These are phyloP conservation scores for Boletus fagicola DNA, from an alignment of 768 basidiomycete species.

Conservation along the genomic window DNA sequence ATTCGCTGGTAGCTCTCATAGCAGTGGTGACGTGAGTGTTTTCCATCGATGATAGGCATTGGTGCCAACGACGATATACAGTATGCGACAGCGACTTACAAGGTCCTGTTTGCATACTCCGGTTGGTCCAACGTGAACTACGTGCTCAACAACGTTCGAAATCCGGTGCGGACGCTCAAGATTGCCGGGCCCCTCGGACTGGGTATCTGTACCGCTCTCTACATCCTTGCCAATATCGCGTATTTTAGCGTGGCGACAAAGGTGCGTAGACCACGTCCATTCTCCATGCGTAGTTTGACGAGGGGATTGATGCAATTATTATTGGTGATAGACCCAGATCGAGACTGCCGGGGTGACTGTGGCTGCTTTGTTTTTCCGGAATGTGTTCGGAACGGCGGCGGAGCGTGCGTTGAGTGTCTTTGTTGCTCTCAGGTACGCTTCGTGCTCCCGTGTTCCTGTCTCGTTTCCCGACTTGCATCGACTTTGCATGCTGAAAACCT, in stretches of 20 bases:
- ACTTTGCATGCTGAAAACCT: background rate
- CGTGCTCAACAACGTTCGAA: constrained; percentile 44
- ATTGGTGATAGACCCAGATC: constrained; percentile 41
- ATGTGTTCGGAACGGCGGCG: constrained; percentile 53
- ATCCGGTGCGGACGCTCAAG: constrained; percentile 59
- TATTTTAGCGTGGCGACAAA: constrained; percentile 44
- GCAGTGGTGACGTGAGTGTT: constrained; percentile 44
- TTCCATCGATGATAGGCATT: background rate
- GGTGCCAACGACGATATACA: constrained; percentile 16
- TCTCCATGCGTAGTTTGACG: background rate
- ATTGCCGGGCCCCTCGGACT: constrained; percentile 60
- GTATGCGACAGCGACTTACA: constrained; percentile 63
- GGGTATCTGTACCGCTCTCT: constrained; percentile 49
- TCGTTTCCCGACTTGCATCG: background rate
- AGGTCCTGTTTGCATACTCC: constrained; percentile 47
- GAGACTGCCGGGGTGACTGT: constrained; percentile 49
- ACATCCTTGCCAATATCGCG: constrained; percentile 56
- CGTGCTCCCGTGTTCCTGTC: background rate
- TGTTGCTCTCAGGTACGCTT: constrained; percentile 49
- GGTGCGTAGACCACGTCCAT: constrained; percentile 2
- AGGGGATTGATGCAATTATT: background rate
- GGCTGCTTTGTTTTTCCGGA: constrained; percentile 57
- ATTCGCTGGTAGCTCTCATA: constrained; percentile 54
- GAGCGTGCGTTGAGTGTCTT: constrained; percentile 53
- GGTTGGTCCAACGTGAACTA: constrained; percentile 61